Evolutionary conservation across 106 monocot species (phyloP).

Genomic region (Apostasia ramifera): DNA sequence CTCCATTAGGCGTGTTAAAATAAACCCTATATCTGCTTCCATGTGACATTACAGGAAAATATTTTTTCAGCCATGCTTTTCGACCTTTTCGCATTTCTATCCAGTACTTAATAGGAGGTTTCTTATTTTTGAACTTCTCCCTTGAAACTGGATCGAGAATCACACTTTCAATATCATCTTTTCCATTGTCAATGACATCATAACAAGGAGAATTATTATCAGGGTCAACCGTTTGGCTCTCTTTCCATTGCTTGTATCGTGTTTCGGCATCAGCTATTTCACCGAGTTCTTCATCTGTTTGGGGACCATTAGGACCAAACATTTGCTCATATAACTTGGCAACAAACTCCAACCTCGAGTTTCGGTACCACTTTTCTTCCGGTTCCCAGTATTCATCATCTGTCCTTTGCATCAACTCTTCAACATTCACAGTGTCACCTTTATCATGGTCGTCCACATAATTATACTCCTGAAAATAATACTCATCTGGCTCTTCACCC

Average conservation of each 20-base stretch:
- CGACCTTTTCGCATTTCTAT: conserved; percentile 92
- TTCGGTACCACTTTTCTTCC: conserved; percentile 46
- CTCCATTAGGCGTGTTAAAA: conserved; percentile 87
- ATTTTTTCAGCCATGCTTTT: conserved; percentile 89
- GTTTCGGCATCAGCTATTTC: conserved; percentile 86
- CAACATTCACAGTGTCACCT: conserved; percentile 66
- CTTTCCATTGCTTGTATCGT: conserved; percentile 69
- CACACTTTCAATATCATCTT: conserved; percentile 59
- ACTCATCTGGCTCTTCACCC: conserved; percentile 76
- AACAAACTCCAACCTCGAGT: conserved; percentile 67
- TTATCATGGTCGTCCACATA: conserved; percentile 92
- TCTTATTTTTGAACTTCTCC: conserved; percentile 71
- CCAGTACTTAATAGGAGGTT: conserved; percentile 86
- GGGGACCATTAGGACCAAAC: conserved; percentile 96
- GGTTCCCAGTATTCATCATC: conserved; percentile 97
- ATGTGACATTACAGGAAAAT: conserved; percentile 80
- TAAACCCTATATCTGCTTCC: conserved; percentile 80
- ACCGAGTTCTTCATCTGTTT: conserved; percentile 85
- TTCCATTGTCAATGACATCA: conserved; percentile 83
- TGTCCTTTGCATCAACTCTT: conserved; percentile 62
- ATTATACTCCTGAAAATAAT: conserved; percentile 96
- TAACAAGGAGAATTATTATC: conserved; percentile 27
- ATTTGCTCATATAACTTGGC: conserved; percentile 87
- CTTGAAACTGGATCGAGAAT: conserved; percentile 60
- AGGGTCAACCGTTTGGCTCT: conserved; percentile 41